Evolutionary conservation across 495 filamentous ascomycete species (phyloP), one percentile per base, ranked within the genome.

Genomic region (Daldinia bambusicola): DNA sequence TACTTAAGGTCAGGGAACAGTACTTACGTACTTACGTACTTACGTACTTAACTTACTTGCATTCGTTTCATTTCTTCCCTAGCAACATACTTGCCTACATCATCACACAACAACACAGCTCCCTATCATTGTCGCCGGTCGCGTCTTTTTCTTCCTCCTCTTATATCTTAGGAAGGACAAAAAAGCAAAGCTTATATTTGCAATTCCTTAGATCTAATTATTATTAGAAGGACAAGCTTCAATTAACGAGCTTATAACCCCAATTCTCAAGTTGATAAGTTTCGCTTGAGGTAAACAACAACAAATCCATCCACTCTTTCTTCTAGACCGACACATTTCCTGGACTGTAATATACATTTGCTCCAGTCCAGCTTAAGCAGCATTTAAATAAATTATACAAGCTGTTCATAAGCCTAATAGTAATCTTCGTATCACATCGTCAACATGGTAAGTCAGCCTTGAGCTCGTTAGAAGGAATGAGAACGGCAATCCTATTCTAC

Each of bases 1-100:
- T 73, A 67, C 69, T 60, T 71, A 63, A 63, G 53, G 59, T 69
- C 38, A 67, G 50, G 52, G 26, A 48, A 62, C 61, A 48, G 66
- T 55, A 70, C 37, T 14, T 61, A n/a, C n/a, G n/a, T n/a, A n/a
- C 26, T 26, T 26, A 69, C 70, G 31, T 38, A 56, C 70, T 14
- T 38, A 56, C 6, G 30, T 34, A 56, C 26, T 9, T 37, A 34
- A 56, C 26, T 9, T 37, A 34, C 31, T 3, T 32, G 51, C 53
- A 63, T 61, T 63, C 36, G 38, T 63, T 37, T 52, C 58, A 55
- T 52, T 56, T 51, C 62, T 32, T 57, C 30, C 60, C 18, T 22
- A 38, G 56, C 45, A 60, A 43, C n/a, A n/a, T n/a, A n/a, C 45
- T 60, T 30, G 26, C 34, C 45, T 38, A 37, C 61, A 67, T 45